Evolutionary conservation across 2,329 filamentous ascomycete genomes (phyloP).

Genomic region (Stachybotrys chartarum): DNA sequence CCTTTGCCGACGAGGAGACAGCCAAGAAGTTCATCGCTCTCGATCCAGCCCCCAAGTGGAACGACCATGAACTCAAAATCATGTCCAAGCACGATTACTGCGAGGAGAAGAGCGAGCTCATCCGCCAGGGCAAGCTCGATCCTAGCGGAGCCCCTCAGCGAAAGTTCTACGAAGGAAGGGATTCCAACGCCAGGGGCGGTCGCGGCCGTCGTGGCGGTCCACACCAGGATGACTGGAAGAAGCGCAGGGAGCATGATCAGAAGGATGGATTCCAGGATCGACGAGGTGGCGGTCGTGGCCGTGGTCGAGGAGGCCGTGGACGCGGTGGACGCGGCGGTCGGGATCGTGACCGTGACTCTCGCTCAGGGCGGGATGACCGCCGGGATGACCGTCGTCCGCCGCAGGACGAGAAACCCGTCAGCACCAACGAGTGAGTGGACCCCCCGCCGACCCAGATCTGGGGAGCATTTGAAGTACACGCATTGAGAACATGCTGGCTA

Average conservation of each 20-base stretch:
- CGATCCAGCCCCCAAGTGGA: conserved; percentile 77
- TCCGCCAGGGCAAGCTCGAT: conserved; percentile 62
- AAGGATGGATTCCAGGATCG: conserved; percentile 49
- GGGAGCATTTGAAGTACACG: too few relatives aligned
- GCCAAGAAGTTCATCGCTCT: conserved; percentile 73
- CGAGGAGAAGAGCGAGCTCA: conserved; percentile 66
- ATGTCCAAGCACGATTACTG: conserved; percentile 87
- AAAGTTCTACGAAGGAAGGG: conserved; percentile 43
- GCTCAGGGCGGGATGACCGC: conserved; percentile 23
- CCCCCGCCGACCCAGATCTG: not conserved
- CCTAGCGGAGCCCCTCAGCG: conserved; percentile 39
- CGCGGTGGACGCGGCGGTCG: conserved; percentile 36
- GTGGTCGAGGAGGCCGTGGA: conserved; percentile 30
- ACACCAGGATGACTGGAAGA: conserved; percentile 56
- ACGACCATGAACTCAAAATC: conserved; percentile 70
- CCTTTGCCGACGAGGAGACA: conserved; percentile 74
- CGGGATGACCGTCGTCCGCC: conserved; percentile 21
- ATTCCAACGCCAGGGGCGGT: conserved; percentile 27
- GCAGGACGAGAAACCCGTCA: conserved; percentile 14
- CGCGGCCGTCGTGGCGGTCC: conserved; percentile 30
- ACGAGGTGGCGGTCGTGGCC: conserved; percentile 34
- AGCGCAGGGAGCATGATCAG: conserved; percentile 54
- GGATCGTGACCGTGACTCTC: conserved; percentile 33
- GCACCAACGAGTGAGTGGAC: conserved; percentile 13
- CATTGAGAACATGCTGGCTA: too few relatives aligned